phyloP scores from a whole-genome alignment of 192 early-diverging fungal genomes.

The Podila epigama region DNA sequence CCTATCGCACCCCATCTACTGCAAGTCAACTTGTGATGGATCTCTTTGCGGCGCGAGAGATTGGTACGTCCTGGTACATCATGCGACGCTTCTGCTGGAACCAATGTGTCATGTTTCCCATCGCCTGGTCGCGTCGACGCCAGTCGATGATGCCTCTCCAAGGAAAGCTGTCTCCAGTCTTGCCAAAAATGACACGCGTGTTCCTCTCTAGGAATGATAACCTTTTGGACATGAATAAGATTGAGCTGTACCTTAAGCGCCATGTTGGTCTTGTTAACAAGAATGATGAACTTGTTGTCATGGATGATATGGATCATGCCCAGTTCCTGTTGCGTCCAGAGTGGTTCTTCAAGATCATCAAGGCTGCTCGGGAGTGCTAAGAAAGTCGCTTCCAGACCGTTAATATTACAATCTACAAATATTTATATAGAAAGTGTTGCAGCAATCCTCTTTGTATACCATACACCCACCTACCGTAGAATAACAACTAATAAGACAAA shows the following conservation, averaged over 20 bases:
- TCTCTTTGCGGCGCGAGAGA: conserved; percentile 40
- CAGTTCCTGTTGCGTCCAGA: conserved; percentile 32
- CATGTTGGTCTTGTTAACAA: conserved; percentile 28
- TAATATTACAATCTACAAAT: no score
- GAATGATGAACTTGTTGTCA: conserved; percentile 25
- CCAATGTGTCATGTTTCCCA: conserved; percentile 42
- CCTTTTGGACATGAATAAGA: conserved; percentile 31
- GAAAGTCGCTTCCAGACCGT: neutral
- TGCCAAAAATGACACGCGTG: conserved; percentile 36
- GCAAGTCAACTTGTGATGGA: conserved; percentile 43
- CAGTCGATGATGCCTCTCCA: conserved; percentile 1
- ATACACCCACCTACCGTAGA: no score
- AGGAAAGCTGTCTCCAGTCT: conserved; percentile 26
- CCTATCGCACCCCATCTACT: conserved; percentile 49
- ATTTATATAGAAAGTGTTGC: neutral
- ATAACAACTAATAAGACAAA: no score
- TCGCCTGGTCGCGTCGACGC: conserved; percentile 15
- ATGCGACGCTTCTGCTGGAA: conserved; percentile 47
- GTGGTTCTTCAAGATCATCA: conserved; percentile 43
- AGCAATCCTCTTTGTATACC: neutral
- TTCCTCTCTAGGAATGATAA: conserved; percentile 43
- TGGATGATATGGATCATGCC: conserved; percentile 47
- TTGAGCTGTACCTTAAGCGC: conserved; percentile 23
- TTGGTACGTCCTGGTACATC: conserved; percentile 47
- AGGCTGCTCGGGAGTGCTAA: conserved; percentile 39